Evolutionary conservation across 2,329 filamentous ascomycete genomes (phyloP).

Genomic region (Periconia sp.): DNA sequence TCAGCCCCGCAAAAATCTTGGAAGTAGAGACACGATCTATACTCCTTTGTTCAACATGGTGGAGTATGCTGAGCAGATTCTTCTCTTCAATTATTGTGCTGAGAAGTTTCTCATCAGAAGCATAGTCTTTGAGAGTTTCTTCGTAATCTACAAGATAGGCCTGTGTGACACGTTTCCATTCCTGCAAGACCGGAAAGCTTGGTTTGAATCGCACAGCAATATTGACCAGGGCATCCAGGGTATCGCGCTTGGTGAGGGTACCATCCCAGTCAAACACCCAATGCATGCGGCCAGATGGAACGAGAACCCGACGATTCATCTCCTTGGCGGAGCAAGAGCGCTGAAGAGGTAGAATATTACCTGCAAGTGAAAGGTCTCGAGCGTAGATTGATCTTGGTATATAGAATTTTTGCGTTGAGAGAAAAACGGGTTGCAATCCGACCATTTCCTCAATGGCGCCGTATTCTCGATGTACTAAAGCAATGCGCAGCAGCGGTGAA

Average conservation of each 20-base stretch:
- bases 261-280: slow-evolving; percentile 57
- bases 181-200: slow-evolving; percentile 18
- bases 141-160: slow-evolving; percentile 51
- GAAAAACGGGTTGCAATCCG: no score
- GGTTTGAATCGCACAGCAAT: slow-evolving; percentile 42
- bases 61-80: slow-evolving; percentile 44
- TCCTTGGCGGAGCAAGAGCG: no score
- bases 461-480: no score
- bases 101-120: slow-evolving; percentile 31
- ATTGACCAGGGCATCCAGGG: slow-evolving; percentile 49
- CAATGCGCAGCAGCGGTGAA: no score
- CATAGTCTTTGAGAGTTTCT: slow-evolving; percentile 35
- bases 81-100: slow-evolving; percentile 43
- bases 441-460: no score
- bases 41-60: slow-evolving; percentile 49
- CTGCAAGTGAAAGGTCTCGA: no score
- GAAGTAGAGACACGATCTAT: slow-evolving; percentile 47
- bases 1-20: slow-evolving; percentile 49
- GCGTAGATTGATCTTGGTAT: no score
- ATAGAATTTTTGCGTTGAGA: no score
- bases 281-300: no score
- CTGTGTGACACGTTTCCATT: slow-evolving; percentile 48
- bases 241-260: slow-evolving; percentile 54
- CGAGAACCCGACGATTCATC: no score
- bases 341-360: no score